Evolutionary conservation across 2,329 filamentous ascomycete genomes (phyloP), one percentile per base, ranked within the genome.

Genomic region (Chaetomiaceae sp.): DNA sequence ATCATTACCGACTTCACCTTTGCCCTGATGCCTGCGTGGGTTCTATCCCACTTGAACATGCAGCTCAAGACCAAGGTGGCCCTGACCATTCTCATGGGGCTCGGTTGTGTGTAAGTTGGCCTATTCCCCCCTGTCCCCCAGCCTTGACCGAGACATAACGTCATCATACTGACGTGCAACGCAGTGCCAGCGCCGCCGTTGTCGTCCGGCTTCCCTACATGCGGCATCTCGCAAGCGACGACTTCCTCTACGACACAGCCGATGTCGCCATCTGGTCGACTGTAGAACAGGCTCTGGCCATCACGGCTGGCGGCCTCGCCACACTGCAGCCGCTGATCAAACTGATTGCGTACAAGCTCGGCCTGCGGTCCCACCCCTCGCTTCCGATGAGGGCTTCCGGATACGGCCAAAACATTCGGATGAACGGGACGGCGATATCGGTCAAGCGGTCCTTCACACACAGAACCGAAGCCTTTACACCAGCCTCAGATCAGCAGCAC

Each of bases 31-130:
- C 79, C 78, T 0, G 71, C 78, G 8, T 76, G 77, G 54, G 68
- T 85, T 3, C 71, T 85, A 1, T 77, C 72, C 69, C 72, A 74
- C 23, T 63, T 84, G 25, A 74, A 82, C 51, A 81, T 85, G 74
- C 74, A 74, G 41, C 60, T 57, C 7, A 72, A 69, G 51, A 76
- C 74, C 2, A 84, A 82, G 61, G 29, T 73, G 6, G 72, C 78
- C 2, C 67, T 84, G 20, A 74, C 75, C 9, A 70, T 71, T 5
- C 72, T 85, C 40, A 66, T 85, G 45, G 72, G 73, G 6, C 74
- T 84, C 68, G 84, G 80, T 25, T 80, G 80, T 59, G 62, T 76
- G 74, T 71, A 63, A 56, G 67, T 68, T n/a, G 14, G 42, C 5
- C n/a, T 20, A 21, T 6, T 21, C n/a, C 20, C 16, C 18, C 14